Evolutionary conservation across 2,329 filamentous ascomycete species (phyloP), one percentile per base, ranked within the genome.

Genomic region (Myriangium duriaei): DNA sequence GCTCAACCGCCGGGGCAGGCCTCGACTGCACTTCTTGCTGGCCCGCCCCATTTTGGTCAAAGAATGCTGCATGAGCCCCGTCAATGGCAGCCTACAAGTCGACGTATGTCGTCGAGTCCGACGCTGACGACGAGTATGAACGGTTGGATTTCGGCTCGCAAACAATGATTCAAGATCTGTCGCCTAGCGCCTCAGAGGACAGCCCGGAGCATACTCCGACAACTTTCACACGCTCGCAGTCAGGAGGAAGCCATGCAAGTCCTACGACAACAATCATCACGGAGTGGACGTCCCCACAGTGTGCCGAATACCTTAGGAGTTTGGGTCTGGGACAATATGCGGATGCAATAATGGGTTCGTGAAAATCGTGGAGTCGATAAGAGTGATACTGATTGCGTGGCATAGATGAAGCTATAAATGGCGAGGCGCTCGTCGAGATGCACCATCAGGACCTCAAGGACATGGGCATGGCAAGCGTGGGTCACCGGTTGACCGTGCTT

Each of bases 401-500:
- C n/a, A 13, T 30, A 42, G 91, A 95, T 53, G 93, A 98, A 55
- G 86, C 85, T 46, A 92, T 98, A 50, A 80, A 87, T 26, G 91
- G 91, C 47, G 86, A 96, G 57, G 88, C 84, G 37, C 67, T 98
- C 45, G 76, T 94, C 41, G 84, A 84, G 29, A 65, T 98, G 46
- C 80, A 82, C 46, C 91, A 96, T 56, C 83, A 93, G 41, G 88
- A 96, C 56, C 67, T 98, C 51, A 94, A 92, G 61, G 85, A 92
- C 55, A 88, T 96, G 78, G 87, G 87, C 33, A 82, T 98, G 47
- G 68, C 70, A 45, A 96, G 88, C 62, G 85, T 95, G 33, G 91
- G 91, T 29, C 91, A 98, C 63, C 79, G 91, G 43, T 69, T 98
- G 51, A 93, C 86, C 14, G 92, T 98, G 41, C 71, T 98, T 42